A percentile compares a stretch with the other conserved stretches of the same genome.
Evolutionary conservation across 2,329 filamentous ascomycete species (phyloP).

Genomic region (Fonsecaea monophora): DNA sequence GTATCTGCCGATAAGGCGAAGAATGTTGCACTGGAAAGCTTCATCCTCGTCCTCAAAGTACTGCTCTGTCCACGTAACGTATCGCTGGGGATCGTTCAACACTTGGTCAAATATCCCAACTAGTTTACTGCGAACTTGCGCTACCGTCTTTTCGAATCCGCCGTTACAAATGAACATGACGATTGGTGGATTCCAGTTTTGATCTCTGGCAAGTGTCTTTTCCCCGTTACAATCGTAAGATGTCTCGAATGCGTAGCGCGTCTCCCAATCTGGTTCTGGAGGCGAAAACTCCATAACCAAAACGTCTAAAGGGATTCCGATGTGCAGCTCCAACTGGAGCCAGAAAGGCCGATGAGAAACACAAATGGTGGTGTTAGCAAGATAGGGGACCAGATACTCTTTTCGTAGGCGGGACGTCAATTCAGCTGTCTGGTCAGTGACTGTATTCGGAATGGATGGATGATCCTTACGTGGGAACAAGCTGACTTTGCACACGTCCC

Average conservation of each 20-base stretch:
- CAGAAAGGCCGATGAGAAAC: slow-evolving; percentile 18
- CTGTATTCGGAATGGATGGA: neutral
- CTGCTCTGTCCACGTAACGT: slow-evolving; percentile 27
- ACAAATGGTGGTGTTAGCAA: slow-evolving; percentile 22
- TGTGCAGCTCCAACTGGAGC: slow-evolving; percentile 27
- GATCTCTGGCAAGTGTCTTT: slow-evolving; percentile 16
- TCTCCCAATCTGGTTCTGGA: slow-evolving; percentile 18
- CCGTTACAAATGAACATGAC: slow-evolving; percentile 29
- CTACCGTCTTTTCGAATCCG: slow-evolving; percentile 9
- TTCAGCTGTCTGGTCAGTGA: slow-evolving; percentile 27
- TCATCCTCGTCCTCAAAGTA: slow-evolving; percentile 26
- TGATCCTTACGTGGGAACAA: slow-evolving; percentile 31
- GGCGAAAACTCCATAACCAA: slow-evolving; percentile 28
- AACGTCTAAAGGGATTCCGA: slow-evolving; percentile 21
- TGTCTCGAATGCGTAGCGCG: slow-evolving; percentile 22
- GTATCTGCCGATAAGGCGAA: slow-evolving; percentile 28
- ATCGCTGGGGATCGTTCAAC: slow-evolving; percentile 19
- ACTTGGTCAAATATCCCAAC: slow-evolving; percentile 25
- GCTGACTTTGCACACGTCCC: slow-evolving; percentile 19
- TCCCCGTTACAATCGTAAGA: slow-evolving; percentile 15
- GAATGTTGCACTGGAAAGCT: slow-evolving; percentile 31
- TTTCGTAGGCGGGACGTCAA: slow-evolving; percentile 24
- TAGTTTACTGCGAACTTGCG: slow-evolving; percentile 18
- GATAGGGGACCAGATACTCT: slow-evolving; percentile 18
- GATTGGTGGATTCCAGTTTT: slow-evolving; percentile 35